These are phyloP conservation scores for Pyrus hybrid DNA, from an alignment of 331 rosid genomes.

Conservation along the genomic window DNA sequence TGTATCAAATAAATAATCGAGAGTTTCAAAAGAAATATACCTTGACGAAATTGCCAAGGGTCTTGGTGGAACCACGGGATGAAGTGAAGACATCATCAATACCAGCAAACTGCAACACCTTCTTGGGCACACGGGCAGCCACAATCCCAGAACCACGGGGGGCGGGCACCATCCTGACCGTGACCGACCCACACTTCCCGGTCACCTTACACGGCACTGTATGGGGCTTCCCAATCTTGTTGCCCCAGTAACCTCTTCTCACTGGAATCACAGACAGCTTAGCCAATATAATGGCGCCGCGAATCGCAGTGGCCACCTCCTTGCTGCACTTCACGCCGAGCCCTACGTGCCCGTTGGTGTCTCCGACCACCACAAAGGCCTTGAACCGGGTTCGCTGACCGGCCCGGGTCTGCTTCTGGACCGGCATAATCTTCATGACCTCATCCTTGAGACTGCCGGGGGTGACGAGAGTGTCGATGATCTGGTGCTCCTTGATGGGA, in stretches of 20 bases:
- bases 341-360: slow-evolving; percentile 55
- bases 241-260: slow-evolving; percentile 76
- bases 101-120: slow-evolving; percentile 76
- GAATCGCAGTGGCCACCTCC: slow-evolving; percentile 72
- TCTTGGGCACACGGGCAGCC: slow-evolving; percentile 79
- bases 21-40: slow-evolving; percentile 2
- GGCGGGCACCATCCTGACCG: slow-evolving; percentile 70
- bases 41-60: slow-evolving; percentile 79
- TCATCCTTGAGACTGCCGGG: slow-evolving; percentile 60
- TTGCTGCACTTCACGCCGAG: slow-evolving; percentile 78
- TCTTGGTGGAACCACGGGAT: slow-evolving; percentile 69
- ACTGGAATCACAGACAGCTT: slow-evolving; percentile 64
- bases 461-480: slow-evolving; percentile 48
- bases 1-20: neutral
- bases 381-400: slow-evolving; percentile 69
- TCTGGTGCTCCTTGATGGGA: slow-evolving; percentile 69
- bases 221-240: slow-evolving; percentile 80
- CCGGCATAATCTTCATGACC: slow-evolving; percentile 81
- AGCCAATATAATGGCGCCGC: slow-evolving; percentile 55
- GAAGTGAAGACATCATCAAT: slow-evolving; percentile 76
- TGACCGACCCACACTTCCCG: slow-evolving; percentile 71
- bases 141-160: slow-evolving; percentile 77
- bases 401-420: slow-evolving; percentile 74
- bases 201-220: slow-evolving; percentile 78
- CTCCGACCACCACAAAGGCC: slow-evolving; percentile 72